Evolutionary conservation across 2,329 filamentous ascomycete genomes (phyloP).

Genomic region (Cladosporium sp.): DNA sequence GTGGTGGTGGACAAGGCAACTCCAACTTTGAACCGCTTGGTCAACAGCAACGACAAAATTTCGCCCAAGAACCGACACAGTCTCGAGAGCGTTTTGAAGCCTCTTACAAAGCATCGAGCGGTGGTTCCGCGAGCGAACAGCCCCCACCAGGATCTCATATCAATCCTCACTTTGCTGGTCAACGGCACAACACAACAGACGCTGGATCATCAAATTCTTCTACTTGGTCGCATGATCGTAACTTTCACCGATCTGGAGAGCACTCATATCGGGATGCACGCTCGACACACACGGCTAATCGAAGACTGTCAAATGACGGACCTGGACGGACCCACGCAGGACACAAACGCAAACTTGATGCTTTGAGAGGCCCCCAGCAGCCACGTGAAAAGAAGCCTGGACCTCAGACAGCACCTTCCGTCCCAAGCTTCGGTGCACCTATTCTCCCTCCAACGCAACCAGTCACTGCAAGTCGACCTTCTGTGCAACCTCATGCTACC

Average conservation of each 20-base stretch:
- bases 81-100: neutral
- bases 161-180: constrained; percentile 25
- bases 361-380: constrained; percentile 20
- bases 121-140: neutral
- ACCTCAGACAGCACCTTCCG: constrained; percentile 25
- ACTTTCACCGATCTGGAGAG: neutral
- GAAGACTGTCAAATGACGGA: neutral
- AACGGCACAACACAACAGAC: neutral
- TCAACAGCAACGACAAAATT: neutral
- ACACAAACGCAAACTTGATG: constrained; percentile 33
- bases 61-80: neutral
- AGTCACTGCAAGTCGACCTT: constrained; percentile 8
- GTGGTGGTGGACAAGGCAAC: constrained; percentile 16
- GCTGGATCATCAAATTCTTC: neutral
- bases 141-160: constrained; percentile 28
- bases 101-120: neutral
- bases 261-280: neutral
- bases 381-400: constrained; percentile 15
- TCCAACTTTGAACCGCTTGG: constrained; percentile 1
- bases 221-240: neutral
- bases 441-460: constrained; percentile 16
- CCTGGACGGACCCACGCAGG: constrained; percentile 18
- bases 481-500: neutral
- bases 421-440: constrained; percentile 31
- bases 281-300: neutral